Evolutionary conservation across 2,329 filamentous ascomycete species (phyloP).

Genomic region (Trichoderma guizhouense): DNA sequence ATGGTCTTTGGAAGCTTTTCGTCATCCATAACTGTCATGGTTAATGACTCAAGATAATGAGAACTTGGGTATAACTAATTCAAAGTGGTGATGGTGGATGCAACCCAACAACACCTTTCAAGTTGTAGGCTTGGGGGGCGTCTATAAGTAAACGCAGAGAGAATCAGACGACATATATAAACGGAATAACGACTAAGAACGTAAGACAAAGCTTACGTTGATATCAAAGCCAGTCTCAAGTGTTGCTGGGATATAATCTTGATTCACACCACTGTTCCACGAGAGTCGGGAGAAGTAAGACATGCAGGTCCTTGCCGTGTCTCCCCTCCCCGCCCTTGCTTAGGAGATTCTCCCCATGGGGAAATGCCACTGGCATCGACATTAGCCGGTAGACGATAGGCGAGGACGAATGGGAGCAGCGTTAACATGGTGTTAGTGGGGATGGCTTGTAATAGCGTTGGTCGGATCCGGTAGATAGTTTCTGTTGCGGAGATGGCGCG

Average conservation of each 20-base stretch:
- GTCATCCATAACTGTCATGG: background rate
- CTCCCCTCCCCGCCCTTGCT: background rate
- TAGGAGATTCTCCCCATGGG: background rate
- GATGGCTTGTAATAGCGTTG: background rate
- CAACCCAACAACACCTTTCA: background rate
- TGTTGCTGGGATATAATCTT: background rate
- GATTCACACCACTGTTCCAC: background rate
- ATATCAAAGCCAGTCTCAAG: background rate
- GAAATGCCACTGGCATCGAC: background rate
- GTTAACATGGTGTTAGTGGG: background rate
- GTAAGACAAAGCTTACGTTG: background rate
- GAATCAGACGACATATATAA: constrained; percentile 2
- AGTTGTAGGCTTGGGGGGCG: background rate
- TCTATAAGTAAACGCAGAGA: background rate
- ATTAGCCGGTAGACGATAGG: constrained; percentile 8
- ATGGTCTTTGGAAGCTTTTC: constrained; percentile 3
- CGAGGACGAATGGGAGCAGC: background rate
- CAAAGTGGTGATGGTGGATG: background rate
- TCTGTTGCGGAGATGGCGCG: background rate
- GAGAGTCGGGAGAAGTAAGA: background rate
- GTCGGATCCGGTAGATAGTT: background rate
- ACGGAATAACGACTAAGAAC: background rate
- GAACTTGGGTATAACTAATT: background rate
- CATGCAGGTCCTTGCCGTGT: background rate
- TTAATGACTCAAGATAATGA: background rate